Evolutionary conservation across 257 asterid species (phyloP).

Genomic region (Catharanthus roseus): DNA sequence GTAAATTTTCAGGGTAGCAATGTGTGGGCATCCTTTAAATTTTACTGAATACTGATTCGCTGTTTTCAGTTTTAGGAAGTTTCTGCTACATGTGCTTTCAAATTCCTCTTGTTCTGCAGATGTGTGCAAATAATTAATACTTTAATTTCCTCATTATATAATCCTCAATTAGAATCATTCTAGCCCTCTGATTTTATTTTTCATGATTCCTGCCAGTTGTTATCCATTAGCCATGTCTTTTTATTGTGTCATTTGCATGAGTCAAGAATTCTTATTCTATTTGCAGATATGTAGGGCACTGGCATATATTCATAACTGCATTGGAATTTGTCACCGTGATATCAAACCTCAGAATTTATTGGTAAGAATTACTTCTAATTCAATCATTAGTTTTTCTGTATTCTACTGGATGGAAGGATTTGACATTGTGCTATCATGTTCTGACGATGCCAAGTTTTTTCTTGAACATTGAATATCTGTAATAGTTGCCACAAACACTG

Average conservation of each 20-base stretch:
- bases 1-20: background rate
- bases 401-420: background rate
- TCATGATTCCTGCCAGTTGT: background rate
- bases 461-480: background rate
- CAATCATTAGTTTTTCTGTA: slow-evolving; percentile 5
- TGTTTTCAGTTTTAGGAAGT: background rate
- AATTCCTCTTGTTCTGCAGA: background rate
- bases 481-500: background rate
- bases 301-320: slow-evolving; percentile 88
- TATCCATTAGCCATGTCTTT: background rate
- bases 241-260: background rate
- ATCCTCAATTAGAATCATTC: background rate
- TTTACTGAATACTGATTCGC: background rate
- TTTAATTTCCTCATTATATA: background rate
- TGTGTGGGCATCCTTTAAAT: background rate
- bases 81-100: background rate
- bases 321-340: slow-evolving; percentile 94
- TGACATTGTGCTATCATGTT: background rate
- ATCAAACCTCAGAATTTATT: slow-evolving; percentile 97
- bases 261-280: slow-evolving; percentile 8
- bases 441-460: background rate
- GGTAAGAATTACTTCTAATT: slow-evolving; percentile 45
- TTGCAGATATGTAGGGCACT: slow-evolving; percentile 92
- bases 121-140: background rate
- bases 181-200: background rate